Evolutionary conservation across 768 basidiomycete species (phyloP), one percentile per base, ranked within the genome.

Genomic region (Leccinum rimulosum): DNA sequence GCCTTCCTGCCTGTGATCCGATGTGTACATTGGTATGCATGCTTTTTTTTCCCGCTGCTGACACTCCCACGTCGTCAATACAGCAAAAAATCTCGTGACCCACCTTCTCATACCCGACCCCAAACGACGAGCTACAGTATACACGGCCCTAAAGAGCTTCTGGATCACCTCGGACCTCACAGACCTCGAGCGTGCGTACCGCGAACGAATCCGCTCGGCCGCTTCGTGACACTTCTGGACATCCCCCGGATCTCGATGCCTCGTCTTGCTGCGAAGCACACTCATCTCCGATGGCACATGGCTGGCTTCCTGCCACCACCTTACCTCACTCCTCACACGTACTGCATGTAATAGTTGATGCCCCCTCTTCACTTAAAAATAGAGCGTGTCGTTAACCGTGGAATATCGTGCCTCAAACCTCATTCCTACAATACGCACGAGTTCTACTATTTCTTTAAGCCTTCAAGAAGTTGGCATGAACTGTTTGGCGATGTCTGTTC

Each of bases 381-480:
- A 51, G 51, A 47, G n/a, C 47, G 27, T 50, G 6, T 27, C 47
- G 30, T 54, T 40, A 12, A 28, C 31, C 47, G 40, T 50, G 38
- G 19, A 54, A 19, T 28, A 50, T 40, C 27, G 33, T 52, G 22
- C 58, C 52, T 19, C 59, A 51, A 57, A 36, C n/a, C 54, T 36
- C 58, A 57, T 60, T 51, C 36, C 25, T 64, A 54, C 55, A 51
- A 56, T 53, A 30, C 38, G 19, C 43, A 47, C 38, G 19, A 54
- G n/a, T 25, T 40, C 28, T 45, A 47, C 52, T 31, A 12, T 27
- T 12, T 52, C 40, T 19, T 28, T 17, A 91, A 19, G 87, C 87
- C 68, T 92, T 93, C 63, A 98, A 78, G 74, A 89, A 89, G 69
- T 90, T 88, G 27, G 93, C 92, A 63, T 98, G 95, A 79, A 88